Percentiles rank a stretch among this genome's conserved stretches.
Evolutionary conservation across 768 basidiomycete genomes (phyloP).

Genomic region (Tricholoma sp.): DNA sequence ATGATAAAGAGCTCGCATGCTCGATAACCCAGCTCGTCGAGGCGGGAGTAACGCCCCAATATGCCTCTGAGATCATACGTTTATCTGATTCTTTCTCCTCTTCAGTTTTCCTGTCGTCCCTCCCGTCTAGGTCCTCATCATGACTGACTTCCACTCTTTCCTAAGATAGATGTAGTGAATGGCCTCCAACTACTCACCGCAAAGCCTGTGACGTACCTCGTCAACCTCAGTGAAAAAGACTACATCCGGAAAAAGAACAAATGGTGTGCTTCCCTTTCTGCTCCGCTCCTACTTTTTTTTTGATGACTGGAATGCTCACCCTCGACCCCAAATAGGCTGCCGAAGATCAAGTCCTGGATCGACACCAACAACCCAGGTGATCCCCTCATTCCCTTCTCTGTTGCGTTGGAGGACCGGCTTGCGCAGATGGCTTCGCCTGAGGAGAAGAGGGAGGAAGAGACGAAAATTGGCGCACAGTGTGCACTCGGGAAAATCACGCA

Average conservation of each 20-base stretch:
- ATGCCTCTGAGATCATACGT: slow-evolving; percentile 55
- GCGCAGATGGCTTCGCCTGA: slow-evolving; percentile 49
- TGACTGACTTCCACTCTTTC: slow-evolving; percentile 12
- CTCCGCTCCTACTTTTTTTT: not conserved
- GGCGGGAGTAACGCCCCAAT: slow-evolving; percentile 76
- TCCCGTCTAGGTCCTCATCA: not conserved
- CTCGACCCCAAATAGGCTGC: slow-evolving; percentile 48
- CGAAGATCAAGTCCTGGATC: slow-evolving; percentile 98
- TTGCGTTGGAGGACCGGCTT: slow-evolving; percentile 90
- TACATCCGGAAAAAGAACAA: slow-evolving; percentile 98
- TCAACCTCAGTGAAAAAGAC: slow-evolving; percentile 93
- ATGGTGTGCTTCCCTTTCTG: slow-evolving; percentile 50
- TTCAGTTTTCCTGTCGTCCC: not conserved
- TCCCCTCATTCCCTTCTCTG: slow-evolving; percentile 93
- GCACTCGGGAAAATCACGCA: slow-evolving; percentile 92
- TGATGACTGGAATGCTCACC: not conserved
- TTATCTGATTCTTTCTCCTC: slow-evolving; percentile 26
- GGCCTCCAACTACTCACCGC: slow-evolving; percentile 87
- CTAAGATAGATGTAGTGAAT: slow-evolving; percentile 87
- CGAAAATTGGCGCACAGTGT: slow-evolving; percentile 66
- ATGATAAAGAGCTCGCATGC: slow-evolving; percentile 72
- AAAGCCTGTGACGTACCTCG: slow-evolving; percentile 96
- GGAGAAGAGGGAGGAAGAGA: slow-evolving; percentile 75
- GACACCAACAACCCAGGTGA: slow-evolving; percentile 96
- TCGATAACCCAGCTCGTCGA: slow-evolving; percentile 91